Percentiles rank a stretch among this genome's conserved stretches.
Conservation (phyloP, 1,284 basidiomycete species). For the Ganoderma sp. region DNA sequence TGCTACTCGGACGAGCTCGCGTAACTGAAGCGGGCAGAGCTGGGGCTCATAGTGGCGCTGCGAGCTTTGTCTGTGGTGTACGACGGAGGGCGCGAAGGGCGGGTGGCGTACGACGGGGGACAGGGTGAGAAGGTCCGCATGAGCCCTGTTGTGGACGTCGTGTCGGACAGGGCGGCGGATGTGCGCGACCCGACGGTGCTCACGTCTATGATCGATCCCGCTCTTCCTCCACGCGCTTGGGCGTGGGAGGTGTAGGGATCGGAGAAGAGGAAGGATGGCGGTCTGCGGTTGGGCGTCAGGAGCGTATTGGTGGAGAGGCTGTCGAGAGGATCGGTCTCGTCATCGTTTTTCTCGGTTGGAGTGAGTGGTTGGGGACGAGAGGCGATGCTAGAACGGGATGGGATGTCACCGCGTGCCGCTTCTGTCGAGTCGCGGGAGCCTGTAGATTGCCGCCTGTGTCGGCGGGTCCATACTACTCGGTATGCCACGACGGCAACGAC, state of each 20-base stretch:
- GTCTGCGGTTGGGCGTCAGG: not conserved
- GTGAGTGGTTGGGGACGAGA: not conserved
- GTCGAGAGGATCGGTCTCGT: not conserved
- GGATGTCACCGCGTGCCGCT: not conserved
- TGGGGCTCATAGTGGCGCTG: too few species aligned
- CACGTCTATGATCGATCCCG: not conserved
- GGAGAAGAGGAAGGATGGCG: not conserved
- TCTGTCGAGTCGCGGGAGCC: slow-evolving; percentile 18
- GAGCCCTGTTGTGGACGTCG: not conserved
- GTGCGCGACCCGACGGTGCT: not conserved
- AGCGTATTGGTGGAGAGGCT: not conserved
- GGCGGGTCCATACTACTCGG: slow-evolving; percentile 28
- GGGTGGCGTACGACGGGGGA: not conserved
- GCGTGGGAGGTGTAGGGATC: not conserved
- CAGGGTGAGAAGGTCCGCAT: not conserved
- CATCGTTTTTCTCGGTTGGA: too few species aligned
- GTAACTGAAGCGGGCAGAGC: too few species aligned
- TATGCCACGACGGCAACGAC: slow-evolving; percentile 24
- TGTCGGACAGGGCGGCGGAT: not conserved
- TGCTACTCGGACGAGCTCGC: too few species aligned
- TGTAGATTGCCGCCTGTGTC: slow-evolving; percentile 19
- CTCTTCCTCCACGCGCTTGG: not conserved
- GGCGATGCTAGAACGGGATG: too few species aligned
- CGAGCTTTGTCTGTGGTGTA: not conserved
- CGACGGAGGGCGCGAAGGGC: not conserved